These are phyloP conservation scores for Knufia fluminis DNA, from an alignment of 2,329 filamentous ascomycete species.

Conservation along the genomic window DNA sequence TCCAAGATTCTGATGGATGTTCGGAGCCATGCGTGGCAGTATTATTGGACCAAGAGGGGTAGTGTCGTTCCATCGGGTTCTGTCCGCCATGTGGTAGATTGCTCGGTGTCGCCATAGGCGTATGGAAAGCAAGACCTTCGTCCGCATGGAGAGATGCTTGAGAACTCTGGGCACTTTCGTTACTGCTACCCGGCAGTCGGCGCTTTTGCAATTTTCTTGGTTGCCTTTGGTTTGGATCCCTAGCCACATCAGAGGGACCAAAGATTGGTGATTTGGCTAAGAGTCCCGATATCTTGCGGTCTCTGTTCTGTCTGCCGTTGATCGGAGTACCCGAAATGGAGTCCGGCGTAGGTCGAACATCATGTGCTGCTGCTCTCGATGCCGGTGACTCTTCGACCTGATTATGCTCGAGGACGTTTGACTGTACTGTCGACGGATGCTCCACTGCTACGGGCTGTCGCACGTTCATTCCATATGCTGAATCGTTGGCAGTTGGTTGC, in stretches of 20 bases:
- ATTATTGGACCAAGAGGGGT: slow-evolving; percentile 27
- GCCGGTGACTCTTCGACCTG: background rate
- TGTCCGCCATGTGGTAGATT: slow-evolving; percentile 24
- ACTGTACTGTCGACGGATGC: background rate
- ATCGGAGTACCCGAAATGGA: background rate
- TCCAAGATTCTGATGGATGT: slow-evolving; percentile 9
- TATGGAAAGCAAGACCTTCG: slow-evolving; percentile 27
- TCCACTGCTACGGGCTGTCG: background rate
- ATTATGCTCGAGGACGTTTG: background rate
- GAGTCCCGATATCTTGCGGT: slow-evolving; percentile 59
- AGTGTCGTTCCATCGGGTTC: slow-evolving; percentile 24
- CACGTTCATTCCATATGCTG: background rate
- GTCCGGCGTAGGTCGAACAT: background rate
- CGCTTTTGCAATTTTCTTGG: slow-evolving; percentile 93
- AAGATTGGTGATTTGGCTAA: slow-evolving; percentile 60
- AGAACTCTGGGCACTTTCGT: slow-evolving; percentile 85
- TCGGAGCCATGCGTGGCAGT: slow-evolving; percentile 25
- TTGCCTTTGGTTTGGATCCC: slow-evolving; percentile 50
- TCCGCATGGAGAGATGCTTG: slow-evolving; percentile 58
- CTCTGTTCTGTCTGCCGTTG: slow-evolving; percentile 33
- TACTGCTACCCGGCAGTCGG: slow-evolving; percentile 62
- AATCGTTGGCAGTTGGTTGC: background rate
- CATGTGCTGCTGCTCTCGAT: background rate
- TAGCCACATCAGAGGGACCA: slow-evolving; percentile 34
- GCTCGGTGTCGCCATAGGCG: slow-evolving; percentile 26